A percentile compares a stretch with the other conserved stretches of the same genome.
These are phyloP conservation scores for Brasilioporus rufonigricans DNA, from an alignment of 768 basidiomycete genomes.

Conservation along the genomic window DNA sequence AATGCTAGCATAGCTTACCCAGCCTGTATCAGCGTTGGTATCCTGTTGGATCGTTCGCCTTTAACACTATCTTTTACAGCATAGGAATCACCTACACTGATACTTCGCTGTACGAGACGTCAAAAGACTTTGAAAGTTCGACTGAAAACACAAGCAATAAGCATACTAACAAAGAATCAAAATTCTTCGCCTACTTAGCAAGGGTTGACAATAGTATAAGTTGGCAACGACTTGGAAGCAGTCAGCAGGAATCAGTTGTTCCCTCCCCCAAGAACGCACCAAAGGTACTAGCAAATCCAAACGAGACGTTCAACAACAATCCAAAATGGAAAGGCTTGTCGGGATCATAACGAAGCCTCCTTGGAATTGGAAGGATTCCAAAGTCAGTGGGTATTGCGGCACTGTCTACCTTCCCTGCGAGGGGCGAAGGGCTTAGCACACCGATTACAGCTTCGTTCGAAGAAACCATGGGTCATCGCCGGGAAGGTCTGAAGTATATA, in stretches of 20 bases:
- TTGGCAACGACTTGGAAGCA: slow-evolving; percentile 57
- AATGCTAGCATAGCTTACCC: slow-evolving; percentile 42
- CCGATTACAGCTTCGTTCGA: slow-evolving; percentile 4
- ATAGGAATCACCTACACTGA: slow-evolving; percentile 25
- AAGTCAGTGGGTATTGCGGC: slow-evolving; percentile 43
- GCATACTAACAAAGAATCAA: background rate
- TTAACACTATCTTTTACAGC: background rate
- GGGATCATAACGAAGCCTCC: slow-evolving; percentile 49
- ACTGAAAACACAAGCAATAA: slow-evolving; percentile 15
- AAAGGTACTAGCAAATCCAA: slow-evolving; percentile 61
- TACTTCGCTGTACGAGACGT: slow-evolving; percentile 36
- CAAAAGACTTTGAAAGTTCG: slow-evolving; percentile 39
- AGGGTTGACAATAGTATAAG: slow-evolving; percentile 79
- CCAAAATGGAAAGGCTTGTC: slow-evolving; percentile 52
- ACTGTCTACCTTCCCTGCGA: background rate
- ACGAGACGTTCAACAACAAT: slow-evolving; percentile 50
- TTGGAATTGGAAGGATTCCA: slow-evolving; percentile 63
- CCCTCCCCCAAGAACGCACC: slow-evolving; percentile 13
- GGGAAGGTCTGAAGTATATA: slow-evolving; percentile 6
- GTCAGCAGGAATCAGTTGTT: background rate
- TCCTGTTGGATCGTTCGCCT: slow-evolving; percentile 33
- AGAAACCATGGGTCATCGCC: slow-evolving; percentile 12
- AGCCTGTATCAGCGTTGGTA: slow-evolving; percentile 66
- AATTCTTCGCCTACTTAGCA: slow-evolving; percentile 52
- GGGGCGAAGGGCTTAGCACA: background rate